These are phyloP conservation scores for Penicillium crustosum DNA, from an alignment of 2,329 filamentous ascomycete genomes.

Conservation along the genomic window DNA sequence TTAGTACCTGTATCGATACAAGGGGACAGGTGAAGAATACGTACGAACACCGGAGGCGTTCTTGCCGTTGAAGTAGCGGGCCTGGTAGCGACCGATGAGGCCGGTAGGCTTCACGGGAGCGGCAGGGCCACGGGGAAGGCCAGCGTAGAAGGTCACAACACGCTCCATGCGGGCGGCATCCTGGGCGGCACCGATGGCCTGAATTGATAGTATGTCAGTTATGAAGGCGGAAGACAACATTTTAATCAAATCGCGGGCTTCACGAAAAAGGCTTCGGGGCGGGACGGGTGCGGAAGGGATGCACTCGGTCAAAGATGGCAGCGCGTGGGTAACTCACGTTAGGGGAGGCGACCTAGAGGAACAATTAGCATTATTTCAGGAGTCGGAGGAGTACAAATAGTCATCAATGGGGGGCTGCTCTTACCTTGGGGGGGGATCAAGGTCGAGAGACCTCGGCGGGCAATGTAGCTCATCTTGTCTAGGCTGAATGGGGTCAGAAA, in stretches of 20 bases:
- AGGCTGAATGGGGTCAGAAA: slow-evolving; percentile 30
- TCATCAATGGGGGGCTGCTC: slow-evolving; percentile 26
- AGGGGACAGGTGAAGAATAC: slow-evolving; percentile 42
- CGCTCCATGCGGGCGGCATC: slow-evolving; percentile 98
- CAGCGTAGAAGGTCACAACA: slow-evolving; percentile 98
- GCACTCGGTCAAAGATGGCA: slow-evolving; percentile 9
- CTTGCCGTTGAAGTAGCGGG: slow-evolving; percentile 81
- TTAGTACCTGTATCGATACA: slow-evolving; percentile 9
- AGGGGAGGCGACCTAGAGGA: slow-evolving; percentile 39
- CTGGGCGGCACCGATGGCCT: slow-evolving; percentile 92
- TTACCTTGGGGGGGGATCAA: slow-evolving; percentile 97
- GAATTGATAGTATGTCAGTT: slow-evolving; percentile 50
- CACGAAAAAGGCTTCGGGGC: slow-evolving; percentile 29
- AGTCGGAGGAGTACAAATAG: slow-evolving; percentile 11
- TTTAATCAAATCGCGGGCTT: slow-evolving; percentile 13
- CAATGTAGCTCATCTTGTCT: slow-evolving; percentile 85
- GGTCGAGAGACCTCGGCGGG: slow-evolving; percentile 90
- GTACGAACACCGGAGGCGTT: slow-evolving; percentile 85
- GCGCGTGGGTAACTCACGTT: slow-evolving; percentile 34
- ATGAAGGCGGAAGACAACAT: slow-evolving; percentile 3
- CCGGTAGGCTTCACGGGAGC: slow-evolving; percentile 80
- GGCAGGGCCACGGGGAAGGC: slow-evolving; percentile 88
- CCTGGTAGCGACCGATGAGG: slow-evolving; percentile 82
- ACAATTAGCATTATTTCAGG: slow-evolving; percentile 41
- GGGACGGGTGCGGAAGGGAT: slow-evolving; percentile 16